These are phyloP conservation scores for Suhomyces coccinellae DNA, from an alignment of 1,139 yeast genomes.

Conservation along the genomic window DNA sequence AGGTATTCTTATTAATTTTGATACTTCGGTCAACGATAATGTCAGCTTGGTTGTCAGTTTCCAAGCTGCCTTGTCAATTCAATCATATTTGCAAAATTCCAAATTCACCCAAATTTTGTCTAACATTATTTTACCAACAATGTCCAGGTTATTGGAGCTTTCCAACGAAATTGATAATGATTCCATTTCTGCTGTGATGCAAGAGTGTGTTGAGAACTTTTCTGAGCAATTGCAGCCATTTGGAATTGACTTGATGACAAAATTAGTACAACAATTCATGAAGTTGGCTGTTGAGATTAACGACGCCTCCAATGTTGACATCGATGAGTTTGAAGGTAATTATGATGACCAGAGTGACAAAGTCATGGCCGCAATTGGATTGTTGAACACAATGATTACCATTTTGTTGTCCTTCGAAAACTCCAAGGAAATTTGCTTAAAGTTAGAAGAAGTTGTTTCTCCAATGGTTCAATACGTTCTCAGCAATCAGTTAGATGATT, in stretches of 20 bases:
- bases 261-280: conserved; percentile 77
- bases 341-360: conserved; percentile 67
- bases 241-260: conserved; percentile 82
- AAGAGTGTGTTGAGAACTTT: conserved; percentile 89
- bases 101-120: conserved; percentile 70
- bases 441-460: conserved; percentile 69
- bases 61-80: conserved; percentile 84
- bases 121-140: conserved; percentile 70
- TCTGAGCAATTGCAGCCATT: conserved; percentile 90
- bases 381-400: conserved; percentile 83
- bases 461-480: conserved; percentile 76
- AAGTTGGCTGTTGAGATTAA: conserved; percentile 68
- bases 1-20: conserved; percentile 65
- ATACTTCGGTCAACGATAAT: conserved; percentile 35
- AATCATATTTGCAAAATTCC: conserved; percentile 67
- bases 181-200: conserved; percentile 87
- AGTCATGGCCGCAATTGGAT: conserved; percentile 84
- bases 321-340: conserved; percentile 38
- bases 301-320: conserved; percentile 55
- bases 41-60: conserved; percentile 74
- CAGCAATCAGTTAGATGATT: conserved; percentile 67
- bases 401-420: conserved; percentile 86
- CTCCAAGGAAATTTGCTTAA: conserved; percentile 62
- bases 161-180: conserved; percentile 87
- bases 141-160: conserved; percentile 74